Percentiles rank a stretch among this genome's conserved stretches.
Evolutionary conservation across 257 asterid genomes (phyloP).

Genomic region (Rauvolfia tetraphylla): DNA sequence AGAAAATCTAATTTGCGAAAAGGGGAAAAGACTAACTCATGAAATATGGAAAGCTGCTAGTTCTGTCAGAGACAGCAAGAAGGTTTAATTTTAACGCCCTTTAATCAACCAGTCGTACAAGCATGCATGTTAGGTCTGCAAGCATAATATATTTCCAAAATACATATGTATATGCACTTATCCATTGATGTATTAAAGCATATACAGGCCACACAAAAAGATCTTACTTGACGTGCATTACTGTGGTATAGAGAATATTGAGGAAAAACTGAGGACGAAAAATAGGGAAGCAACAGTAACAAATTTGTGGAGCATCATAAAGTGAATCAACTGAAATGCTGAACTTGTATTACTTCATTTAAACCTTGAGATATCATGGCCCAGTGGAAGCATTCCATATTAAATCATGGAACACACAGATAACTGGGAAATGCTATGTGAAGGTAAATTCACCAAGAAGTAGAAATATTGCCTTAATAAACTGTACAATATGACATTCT

Average conservation of each 20-base stretch:
- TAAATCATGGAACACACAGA: background rate
- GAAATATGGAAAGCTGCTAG: background rate
- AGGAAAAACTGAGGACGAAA: background rate
- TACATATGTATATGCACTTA: background rate
- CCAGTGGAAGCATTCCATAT: background rate
- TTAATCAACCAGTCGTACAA: background rate
- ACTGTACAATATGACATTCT: too few species aligned
- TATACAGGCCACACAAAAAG: background rate
- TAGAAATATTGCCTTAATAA: background rate
- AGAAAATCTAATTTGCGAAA: background rate
- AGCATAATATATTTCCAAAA: background rate
- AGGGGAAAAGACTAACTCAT: background rate
- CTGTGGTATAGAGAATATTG: background rate
- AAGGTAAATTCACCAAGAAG: background rate
- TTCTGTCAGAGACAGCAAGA: background rate
- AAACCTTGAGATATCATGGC: background rate
- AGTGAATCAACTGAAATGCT: background rate
- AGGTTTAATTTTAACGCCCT: background rate
- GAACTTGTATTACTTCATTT: background rate
- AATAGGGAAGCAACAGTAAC: background rate
- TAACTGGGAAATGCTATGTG: background rate
- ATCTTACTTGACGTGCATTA: background rate
- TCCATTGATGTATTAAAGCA: background rate
- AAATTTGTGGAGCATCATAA: background rate
- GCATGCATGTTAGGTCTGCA: background rate